Percentiles rank a stretch among this genome's conserved stretches.
Conservation (phyloP, 805 yeast species). For the Wickerhamomyces silvicola region DNA sequence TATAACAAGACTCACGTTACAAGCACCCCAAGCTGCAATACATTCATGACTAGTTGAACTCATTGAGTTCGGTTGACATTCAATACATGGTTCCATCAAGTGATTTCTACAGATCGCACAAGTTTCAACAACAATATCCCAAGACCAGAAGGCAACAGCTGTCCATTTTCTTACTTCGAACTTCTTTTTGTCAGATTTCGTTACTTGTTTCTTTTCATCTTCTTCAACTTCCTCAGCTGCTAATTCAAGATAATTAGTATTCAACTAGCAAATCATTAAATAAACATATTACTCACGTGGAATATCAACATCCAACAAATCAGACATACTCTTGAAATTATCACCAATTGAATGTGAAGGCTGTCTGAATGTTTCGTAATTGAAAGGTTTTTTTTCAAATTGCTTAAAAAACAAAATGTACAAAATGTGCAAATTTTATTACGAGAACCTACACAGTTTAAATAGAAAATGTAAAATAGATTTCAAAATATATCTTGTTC, state of each 20-base stretch:
- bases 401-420: no score
- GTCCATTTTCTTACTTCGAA: conserved; percentile 98
- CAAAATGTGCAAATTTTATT: no score
- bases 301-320: conserved; percentile 20
- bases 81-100: conserved; percentile 96
- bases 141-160: conserved; percentile 99
- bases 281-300: conserved; percentile 13
- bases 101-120: conserved; percentile 98
- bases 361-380: no score
- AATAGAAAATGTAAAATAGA: no score
- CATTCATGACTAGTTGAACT: conserved; percentile 65
- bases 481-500: no score
- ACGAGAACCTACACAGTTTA: no score
- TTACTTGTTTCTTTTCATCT: conserved; percentile 3
- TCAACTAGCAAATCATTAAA: not conserved
- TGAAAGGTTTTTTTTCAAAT: no score
- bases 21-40: conserved; percentile 94
- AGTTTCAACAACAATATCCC: conserved; percentile 93
- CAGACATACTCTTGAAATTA: no score
- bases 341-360: no score
- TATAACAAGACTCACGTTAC: conserved; percentile 41
- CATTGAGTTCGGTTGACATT: conserved; percentile 82
- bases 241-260: conserved; percentile 1
- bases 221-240: conserved; percentile 1
- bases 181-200: conserved; percentile 46